Conservation (phyloP, 371 early-diverging fungal genomes). For the Mucor indicus region DNA sequence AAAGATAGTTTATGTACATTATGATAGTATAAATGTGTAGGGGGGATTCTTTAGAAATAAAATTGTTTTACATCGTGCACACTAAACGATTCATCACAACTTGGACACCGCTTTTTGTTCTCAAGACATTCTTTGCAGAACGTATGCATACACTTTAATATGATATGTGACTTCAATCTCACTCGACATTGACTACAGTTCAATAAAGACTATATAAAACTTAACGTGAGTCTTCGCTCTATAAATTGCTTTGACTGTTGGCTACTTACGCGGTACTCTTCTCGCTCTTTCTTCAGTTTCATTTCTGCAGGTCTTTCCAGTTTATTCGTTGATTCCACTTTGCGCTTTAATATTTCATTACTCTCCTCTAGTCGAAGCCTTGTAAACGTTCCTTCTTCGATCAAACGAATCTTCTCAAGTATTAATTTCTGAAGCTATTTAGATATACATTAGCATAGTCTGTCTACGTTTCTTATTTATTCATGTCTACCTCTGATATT, state of each 20-base stretch:
- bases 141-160: constrained; percentile 93
- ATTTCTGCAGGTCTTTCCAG: constrained; percentile 36
- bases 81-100: constrained; percentile 91
- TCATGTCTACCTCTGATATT: constrained; percentile 12
- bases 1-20: too few relatives aligned
- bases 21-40: too few relatives aligned
- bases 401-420: constrained; percentile 54
- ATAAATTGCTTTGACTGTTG: neutral
- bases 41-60: constrained; percentile 80
- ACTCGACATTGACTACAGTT: constrained; percentile 87
- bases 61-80: constrained; percentile 88
- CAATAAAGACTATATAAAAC: constrained; percentile 59
- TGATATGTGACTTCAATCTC: constrained; percentile 80
- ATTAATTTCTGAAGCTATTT: constrained; percentile 46
- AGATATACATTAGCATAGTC: neutral
- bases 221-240: neutral
- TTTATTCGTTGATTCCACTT: constrained; percentile 30
- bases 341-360: constrained; percentile 52
- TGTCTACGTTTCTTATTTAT: too few relatives aligned
- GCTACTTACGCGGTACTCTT: constrained; percentile 40
- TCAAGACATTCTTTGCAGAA: constrained; percentile 96
- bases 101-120: constrained; percentile 98
- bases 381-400: constrained; percentile 57
- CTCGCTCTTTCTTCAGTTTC: constrained; percentile 32
- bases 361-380: constrained; percentile 57